phyloP scores from a whole-genome alignment of 495 filamentous ascomycete species.

The Annulohypoxylon moriforme region DNA sequence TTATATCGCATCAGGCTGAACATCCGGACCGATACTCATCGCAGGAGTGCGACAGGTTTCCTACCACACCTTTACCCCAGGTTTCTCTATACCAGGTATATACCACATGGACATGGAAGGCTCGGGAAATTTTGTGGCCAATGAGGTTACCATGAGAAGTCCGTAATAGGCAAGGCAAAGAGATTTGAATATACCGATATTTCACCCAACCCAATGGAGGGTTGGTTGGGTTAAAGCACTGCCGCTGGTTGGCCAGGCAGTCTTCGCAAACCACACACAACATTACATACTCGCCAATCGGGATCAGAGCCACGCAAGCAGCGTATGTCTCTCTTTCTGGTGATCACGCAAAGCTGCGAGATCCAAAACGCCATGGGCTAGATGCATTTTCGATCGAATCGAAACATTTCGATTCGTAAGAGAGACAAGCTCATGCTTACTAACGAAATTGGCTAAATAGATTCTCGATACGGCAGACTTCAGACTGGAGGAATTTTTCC shows the following conservation, averaged over 20 bases:
- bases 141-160: conserved; percentile 25
- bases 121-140: conserved; percentile 38
- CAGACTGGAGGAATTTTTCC: background rate
- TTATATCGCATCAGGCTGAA: conserved; percentile 34
- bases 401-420: background rate
- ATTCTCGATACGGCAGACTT: background rate
- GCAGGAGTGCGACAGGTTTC: background rate
- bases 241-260: conserved; percentile 24
- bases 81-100: conserved; percentile 22
- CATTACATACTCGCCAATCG: conserved; percentile 19
- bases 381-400: conserved; percentile 23
- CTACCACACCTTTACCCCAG: conserved; percentile 33
- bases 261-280: no score
- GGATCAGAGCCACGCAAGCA: conserved; percentile 1
- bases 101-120: conserved; percentile 25
- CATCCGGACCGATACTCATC: conserved; percentile 24
- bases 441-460: conserved; percentile 38
- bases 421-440: background rate
- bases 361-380: conserved; percentile 34
- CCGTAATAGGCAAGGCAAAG: conserved; percentile 27
- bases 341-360: conserved; percentile 43
- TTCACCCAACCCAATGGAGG: conserved; percentile 40
- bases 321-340: background rate
- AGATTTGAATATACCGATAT: conserved; percentile 30
- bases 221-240: conserved; percentile 8